These are phyloP conservation scores for Russula dissimulans DNA, from an alignment of 768 basidiomycete genomes.

Conservation along the genomic window DNA sequence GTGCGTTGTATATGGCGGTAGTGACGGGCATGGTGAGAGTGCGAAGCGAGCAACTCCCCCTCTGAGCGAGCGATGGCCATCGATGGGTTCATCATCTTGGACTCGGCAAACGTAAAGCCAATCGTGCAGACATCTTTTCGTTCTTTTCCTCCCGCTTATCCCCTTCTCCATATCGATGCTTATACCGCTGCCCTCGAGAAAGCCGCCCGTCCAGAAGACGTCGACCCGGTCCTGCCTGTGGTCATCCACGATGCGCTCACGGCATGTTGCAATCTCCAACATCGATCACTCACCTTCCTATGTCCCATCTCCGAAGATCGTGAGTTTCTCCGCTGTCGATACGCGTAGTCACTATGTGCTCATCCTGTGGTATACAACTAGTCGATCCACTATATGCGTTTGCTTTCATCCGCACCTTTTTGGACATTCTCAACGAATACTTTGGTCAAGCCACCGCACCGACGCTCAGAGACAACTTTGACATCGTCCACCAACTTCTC, in stretches of 20 bases:
- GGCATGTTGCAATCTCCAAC: conserved; percentile 76
- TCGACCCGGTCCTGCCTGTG: conserved; percentile 72
- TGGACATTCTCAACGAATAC: conserved; percentile 78
- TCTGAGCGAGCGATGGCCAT: conserved; percentile 11
- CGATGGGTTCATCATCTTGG: conserved; percentile 20
- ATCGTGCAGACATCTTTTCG: conserved; percentile 90
- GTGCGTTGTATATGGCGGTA: conserved; percentile 6
- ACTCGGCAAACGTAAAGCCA: conserved; percentile 32
- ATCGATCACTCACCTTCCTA: conserved; percentile 66
- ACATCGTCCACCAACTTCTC: conserved; percentile 91
- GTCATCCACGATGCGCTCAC: conserved; percentile 41
- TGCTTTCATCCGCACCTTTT: conserved; percentile 77
- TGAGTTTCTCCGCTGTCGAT: conserved; percentile 32
- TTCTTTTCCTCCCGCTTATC: conserved; percentile 64
- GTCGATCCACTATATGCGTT: conserved; percentile 89
- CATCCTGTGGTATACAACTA: conserved; percentile 27
- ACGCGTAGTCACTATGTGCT: neutral
- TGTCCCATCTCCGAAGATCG: conserved; percentile 81
- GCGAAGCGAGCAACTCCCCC: no score
- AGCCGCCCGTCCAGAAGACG: conserved; percentile 39
- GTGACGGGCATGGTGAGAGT: conserved; percentile 13
- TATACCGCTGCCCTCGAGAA: conserved; percentile 64
- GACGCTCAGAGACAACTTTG: conserved; percentile 84
- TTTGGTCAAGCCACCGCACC: conserved; percentile 76
- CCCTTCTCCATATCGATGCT: conserved; percentile 79